Percentiles rank a stretch among this genome's conserved stretches.
Evolutionary conservation across 2,329 filamentous ascomycete genomes (phyloP).

Genomic region (Ceratocystis huliohia): DNA sequence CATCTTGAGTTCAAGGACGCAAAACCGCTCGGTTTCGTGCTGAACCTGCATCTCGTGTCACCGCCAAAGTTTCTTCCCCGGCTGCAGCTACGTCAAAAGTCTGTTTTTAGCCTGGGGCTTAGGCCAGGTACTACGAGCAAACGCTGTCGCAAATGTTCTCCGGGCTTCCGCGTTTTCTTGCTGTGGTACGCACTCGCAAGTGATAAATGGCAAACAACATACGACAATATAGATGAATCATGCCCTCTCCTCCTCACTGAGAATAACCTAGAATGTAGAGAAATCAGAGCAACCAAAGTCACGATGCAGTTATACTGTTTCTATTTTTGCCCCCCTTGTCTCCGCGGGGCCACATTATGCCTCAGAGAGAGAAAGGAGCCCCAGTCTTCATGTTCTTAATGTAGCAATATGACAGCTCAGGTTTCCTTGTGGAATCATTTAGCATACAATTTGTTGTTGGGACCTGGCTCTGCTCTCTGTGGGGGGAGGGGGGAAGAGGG

Average conservation of each 20-base stretch:
- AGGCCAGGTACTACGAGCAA: background rate
- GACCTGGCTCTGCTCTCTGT: background rate
- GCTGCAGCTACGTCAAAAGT: background rate
- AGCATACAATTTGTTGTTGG: slow-evolving; percentile 1
- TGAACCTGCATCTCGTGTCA: background rate
- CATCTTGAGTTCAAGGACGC: too few relatives aligned
- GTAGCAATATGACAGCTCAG: background rate
- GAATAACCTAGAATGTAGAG: too few relatives aligned
- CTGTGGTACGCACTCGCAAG: background rate
- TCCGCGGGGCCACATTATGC: background rate
- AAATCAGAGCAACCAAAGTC: background rate
- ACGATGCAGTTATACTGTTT: background rate
- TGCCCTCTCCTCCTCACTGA: background rate
- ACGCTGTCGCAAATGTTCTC: background rate
- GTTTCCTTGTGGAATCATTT: background rate
- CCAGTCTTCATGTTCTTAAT: background rate
- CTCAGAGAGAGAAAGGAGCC: background rate
- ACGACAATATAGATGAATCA: background rate
- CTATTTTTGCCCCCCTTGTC: background rate
- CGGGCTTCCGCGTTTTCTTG: background rate
- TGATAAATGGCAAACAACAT: background rate
- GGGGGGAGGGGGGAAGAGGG: background rate
- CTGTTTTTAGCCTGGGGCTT: background rate
- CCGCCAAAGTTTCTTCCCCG: background rate
- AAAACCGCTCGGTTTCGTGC: too few relatives aligned